Evolutionary conservation across 345 rosid genomes (phyloP).

Genomic region (Cardamine occulta): DNA sequence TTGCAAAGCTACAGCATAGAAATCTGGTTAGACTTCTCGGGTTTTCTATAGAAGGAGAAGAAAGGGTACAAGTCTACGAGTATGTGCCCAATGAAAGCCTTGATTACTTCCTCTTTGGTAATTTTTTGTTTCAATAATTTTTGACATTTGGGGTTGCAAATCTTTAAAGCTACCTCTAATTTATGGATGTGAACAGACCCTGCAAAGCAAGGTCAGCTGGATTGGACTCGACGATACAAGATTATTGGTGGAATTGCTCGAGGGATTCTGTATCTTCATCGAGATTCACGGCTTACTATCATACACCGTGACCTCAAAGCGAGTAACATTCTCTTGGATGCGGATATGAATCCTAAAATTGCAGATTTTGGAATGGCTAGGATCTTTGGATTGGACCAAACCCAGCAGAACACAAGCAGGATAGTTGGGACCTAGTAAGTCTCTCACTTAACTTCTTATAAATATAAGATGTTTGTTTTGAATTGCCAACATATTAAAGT

Average conservation of each 20-base stretch:
- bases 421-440: constrained; percentile 65
- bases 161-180: neutral
- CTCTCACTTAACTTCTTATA: constrained; percentile 10
- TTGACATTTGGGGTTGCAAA: neutral
- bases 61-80: constrained; percentile 42
- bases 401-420: constrained; percentile 48
- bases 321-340: constrained; percentile 60
- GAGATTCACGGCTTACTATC: constrained; percentile 57
- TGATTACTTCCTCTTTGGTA: constrained; percentile 42
- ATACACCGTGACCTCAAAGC: constrained; percentile 74
- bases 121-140: constrained; percentile 22
- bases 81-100: constrained; percentile 43
- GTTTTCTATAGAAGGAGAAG: constrained; percentile 35
- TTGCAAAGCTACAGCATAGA: constrained; percentile 43
- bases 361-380: constrained; percentile 76
- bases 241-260: constrained; percentile 57
- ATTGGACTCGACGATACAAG: constrained; percentile 56
- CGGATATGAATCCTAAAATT: constrained; percentile 62
- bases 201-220: constrained; percentile 40
- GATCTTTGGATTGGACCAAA: constrained; percentile 47
- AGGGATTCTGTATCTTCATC: constrained; percentile 54
- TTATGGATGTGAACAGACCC: constrained; percentile 44
- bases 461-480: neutral
- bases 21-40: constrained; percentile 41
- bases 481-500: constrained; percentile 16